Percentiles rank a stretch among this genome's conserved stretches.
These are phyloP conservation scores for Neoconidiobolus thromboides DNA, from an alignment of 371 early-diverging fungal species.

Conservation along the genomic window DNA sequence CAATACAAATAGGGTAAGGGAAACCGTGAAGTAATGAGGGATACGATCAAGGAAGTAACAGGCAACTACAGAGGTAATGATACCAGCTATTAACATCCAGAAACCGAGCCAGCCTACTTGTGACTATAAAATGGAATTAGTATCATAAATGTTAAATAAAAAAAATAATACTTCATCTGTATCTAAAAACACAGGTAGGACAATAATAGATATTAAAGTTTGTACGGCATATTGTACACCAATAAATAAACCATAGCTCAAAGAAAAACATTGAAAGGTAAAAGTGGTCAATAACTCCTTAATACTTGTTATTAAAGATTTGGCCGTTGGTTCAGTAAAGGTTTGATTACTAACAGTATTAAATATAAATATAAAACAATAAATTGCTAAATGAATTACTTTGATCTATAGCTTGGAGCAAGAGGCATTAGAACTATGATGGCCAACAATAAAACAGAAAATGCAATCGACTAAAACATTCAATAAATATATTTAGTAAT, in stretches of 20 bases:
- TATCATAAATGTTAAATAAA: background rate
- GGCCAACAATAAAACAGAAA: background rate
- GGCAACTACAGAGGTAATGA: background rate
- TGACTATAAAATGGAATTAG: background rate
- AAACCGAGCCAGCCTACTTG: background rate
- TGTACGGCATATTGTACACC: background rate
- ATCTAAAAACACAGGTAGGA: background rate
- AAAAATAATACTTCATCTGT: background rate
- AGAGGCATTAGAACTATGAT: too few species aligned
- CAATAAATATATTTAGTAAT: background rate
- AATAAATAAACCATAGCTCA: background rate
- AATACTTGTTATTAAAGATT: background rate
- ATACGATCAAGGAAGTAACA: background rate
- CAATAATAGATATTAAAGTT: background rate
- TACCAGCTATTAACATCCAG: background rate
- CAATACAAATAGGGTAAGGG: background rate
- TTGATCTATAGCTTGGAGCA: too few species aligned
- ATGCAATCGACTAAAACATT: background rate
- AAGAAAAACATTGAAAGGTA: background rate
- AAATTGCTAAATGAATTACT: too few species aligned
- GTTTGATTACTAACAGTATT: too few species aligned
- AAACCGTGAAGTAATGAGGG: background rate
- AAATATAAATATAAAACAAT: too few species aligned
- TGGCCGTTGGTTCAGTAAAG: too few species aligned
- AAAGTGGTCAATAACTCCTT: background rate